Base-by-base conservation (phyloP, 352 stramenopile species). In the Pythium sukuiense region DNA sequence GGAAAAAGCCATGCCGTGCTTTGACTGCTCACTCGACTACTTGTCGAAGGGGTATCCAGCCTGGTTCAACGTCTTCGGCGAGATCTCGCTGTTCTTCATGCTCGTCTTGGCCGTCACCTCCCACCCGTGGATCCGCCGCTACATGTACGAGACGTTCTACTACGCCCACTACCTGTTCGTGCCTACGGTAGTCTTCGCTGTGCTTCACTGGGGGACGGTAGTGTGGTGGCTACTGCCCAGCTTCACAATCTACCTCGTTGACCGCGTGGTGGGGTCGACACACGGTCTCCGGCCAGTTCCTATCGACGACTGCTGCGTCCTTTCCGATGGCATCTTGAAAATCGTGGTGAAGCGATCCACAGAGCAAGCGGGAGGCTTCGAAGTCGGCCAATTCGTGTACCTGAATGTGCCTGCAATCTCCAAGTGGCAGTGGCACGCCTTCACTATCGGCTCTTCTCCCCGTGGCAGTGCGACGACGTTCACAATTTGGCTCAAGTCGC, bases 391-490 rank as follows among this genome's bases (percentile, higher is more conserved):
- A 32, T 79, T 84, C 33, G 60, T 84, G 16, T 84, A 84, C 61
- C 3, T 84, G 37, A 82, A 82, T 43, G 72, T 73, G 0, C 78
- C 76, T 2, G n/a, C 65, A 7, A 73, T 87, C 57, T 83, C 76
- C 11, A 80, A 75, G 67, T 59, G 71, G 24, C 73, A 87, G 61
- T 87, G 76, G 78, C 78, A 87, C 32, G 63, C 76, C 16, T 81
- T 87, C 66, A 82, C 73, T 16, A 79, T 86, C 39, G 69, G 61
- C 4, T 86, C 77, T 14, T 80, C 77, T n/a, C 77, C 77, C 6
- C 57, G 46, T 1, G 41, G 45, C 2, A 75, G 56, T 41, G n/a
- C 63, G 16, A 56, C 20, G 20, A 55, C 65, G 7, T 56, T 86
- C 43, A 86, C 75, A 18, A 49, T 86, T 11, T 55, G 76, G 53